Evolutionary conservation across 2,329 filamentous ascomycete species (phyloP).

Genomic region (Trichoderma asperellum): DNA sequence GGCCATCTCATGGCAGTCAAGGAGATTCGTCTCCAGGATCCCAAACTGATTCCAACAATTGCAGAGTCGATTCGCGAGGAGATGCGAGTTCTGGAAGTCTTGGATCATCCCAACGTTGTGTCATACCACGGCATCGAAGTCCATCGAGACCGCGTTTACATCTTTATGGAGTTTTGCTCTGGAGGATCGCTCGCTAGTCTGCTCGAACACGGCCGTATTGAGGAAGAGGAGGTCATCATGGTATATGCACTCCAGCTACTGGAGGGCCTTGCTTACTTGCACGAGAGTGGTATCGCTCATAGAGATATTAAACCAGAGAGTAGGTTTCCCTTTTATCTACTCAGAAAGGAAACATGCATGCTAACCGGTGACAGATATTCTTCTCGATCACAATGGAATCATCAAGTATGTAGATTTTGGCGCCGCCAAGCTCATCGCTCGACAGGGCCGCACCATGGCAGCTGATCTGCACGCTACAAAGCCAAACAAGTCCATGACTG

Average conservation of each 20-base stretch:
- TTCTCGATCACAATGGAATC: slow-evolving; percentile 95
- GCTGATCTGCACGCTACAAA: slow-evolving; percentile 60
- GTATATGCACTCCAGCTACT: slow-evolving; percentile 93
- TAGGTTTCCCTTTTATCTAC: slow-evolving; percentile 51
- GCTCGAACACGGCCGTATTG: slow-evolving; percentile 93
- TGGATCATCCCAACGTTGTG: slow-evolving; percentile 97
- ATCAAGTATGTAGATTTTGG: slow-evolving; percentile 99
- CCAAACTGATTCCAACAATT: slow-evolving; percentile 91
- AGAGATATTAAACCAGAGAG: slow-evolving; percentile 98
- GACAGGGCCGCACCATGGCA: slow-evolving; percentile 85
- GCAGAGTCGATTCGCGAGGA: slow-evolving; percentile 94
- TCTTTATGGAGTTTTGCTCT: slow-evolving; percentile 99
- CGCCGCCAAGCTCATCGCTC: slow-evolving; percentile 93
- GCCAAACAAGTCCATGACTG: slow-evolving; percentile 90
- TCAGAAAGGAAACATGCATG: not conserved
- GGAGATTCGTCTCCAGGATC: slow-evolving; percentile 95
- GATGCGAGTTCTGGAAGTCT: slow-evolving; percentile 92
- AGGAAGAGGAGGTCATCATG: slow-evolving; percentile 97
- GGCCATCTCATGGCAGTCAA: slow-evolving; percentile 98
- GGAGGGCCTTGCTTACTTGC: slow-evolving; percentile 90
- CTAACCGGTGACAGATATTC: slow-evolving; percentile 66
- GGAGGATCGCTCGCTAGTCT: slow-evolving; percentile 88
- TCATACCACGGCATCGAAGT: slow-evolving; percentile 98
- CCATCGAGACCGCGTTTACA: slow-evolving; percentile 98
- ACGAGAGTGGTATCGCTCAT: slow-evolving; percentile 89